Evolutionary conservation across 78 protist genomes (phyloP).

Genomic region (Dictyostelium citrinum): DNA sequence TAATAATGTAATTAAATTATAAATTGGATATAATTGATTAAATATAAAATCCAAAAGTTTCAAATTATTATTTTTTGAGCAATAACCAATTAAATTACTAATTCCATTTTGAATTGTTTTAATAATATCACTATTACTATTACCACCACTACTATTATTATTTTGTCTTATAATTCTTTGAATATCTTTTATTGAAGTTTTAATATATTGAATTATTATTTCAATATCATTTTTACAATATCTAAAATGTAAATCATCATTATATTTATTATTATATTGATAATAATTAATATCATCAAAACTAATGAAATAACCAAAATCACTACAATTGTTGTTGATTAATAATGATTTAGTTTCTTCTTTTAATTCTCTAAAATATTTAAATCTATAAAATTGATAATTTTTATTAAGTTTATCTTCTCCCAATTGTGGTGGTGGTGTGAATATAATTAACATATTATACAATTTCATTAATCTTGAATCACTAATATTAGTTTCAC

Average conservation of each 20-base stretch:
- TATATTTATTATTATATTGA: too few relatives aligned
- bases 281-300: too few relatives aligned
- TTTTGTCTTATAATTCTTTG: too few relatives aligned
- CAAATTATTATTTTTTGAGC: background rate
- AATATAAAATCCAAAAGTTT: too few relatives aligned
- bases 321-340: background rate
- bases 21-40: background rate
- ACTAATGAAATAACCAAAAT: background rate
- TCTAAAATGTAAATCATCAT: too few relatives aligned
- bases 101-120: too few relatives aligned
- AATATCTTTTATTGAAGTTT: background rate
- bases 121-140: too few relatives aligned
- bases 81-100: background rate
- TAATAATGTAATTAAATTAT: too few relatives aligned
- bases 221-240: background rate
- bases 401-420: background rate
- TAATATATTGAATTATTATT: too few relatives aligned
- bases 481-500: background rate
- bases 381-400: background rate
- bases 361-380: background rate
- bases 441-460: background rate
- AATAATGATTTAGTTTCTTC: too few relatives aligned
- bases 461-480: background rate
- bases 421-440: background rate
- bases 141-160: too few relatives aligned